A percentile compares a stretch with the other conserved stretches of the same genome.
These are phyloP conservation scores for Gliomastix tumulicola DNA, from an alignment of 2,329 filamentous ascomycete species.

Conservation along the genomic window DNA sequence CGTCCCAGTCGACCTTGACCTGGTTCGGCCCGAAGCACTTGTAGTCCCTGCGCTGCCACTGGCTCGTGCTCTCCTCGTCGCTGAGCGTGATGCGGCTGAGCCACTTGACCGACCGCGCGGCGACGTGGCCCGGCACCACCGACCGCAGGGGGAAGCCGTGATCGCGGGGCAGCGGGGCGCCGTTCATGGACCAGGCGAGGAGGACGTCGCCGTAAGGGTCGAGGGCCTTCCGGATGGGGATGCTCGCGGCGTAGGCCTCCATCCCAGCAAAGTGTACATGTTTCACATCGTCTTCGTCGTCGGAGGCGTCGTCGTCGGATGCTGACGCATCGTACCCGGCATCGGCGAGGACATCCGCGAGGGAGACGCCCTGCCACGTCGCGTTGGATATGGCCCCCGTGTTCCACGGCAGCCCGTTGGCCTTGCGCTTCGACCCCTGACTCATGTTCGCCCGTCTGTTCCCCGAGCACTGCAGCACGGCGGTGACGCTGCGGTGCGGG, in stretches of 20 bases:
- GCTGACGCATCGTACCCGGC: slow-evolving; percentile 40
- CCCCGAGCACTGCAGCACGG: slow-evolving; percentile 53
- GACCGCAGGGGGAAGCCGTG: slow-evolving; percentile 60
- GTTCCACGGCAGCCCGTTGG: slow-evolving; percentile 54
- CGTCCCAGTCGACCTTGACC: slow-evolving; percentile 51
- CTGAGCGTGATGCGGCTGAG: slow-evolving; percentile 56
- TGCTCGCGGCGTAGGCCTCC: slow-evolving; percentile 56
- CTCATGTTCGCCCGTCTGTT: slow-evolving; percentile 55
- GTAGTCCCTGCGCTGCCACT: slow-evolving; percentile 63
- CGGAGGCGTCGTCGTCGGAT: slow-evolving; percentile 23
- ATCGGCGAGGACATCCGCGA: slow-evolving; percentile 48
- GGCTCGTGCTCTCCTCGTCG: slow-evolving; percentile 57
- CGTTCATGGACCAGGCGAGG: slow-evolving; percentile 63
- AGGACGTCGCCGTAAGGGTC: slow-evolving; percentile 58
- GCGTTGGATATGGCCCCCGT: slow-evolving; percentile 54
- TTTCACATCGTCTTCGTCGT: slow-evolving; percentile 26
- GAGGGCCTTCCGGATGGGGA: slow-evolving; percentile 50
- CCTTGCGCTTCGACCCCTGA: slow-evolving; percentile 28
- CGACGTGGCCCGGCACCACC: slow-evolving; percentile 59
- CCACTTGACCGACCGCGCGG: slow-evolving; percentile 65
- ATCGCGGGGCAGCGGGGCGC: slow-evolving; percentile 51
- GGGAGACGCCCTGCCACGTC: slow-evolving; percentile 48
- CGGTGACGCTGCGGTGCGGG: slow-evolving; percentile 41
- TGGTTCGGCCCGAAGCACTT: slow-evolving; percentile 63
- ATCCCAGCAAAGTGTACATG: slow-evolving; percentile 53